phyloP scores from a whole-genome alignment of 495 filamentous ascomycete genomes.

The Trichoderma erinaceum region DNA sequence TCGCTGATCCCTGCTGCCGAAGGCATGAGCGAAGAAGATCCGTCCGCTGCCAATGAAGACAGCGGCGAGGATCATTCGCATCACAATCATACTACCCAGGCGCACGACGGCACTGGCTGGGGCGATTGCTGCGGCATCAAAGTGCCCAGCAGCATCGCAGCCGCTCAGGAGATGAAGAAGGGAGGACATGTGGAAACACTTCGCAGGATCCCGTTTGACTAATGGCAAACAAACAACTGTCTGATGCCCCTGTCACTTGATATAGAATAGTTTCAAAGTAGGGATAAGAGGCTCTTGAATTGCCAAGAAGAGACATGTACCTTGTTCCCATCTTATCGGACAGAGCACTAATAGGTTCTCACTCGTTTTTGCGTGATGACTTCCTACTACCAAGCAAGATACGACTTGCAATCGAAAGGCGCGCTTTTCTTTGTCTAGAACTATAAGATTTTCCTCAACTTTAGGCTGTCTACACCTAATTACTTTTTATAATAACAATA shows the following conservation, averaged over 20 bases:
- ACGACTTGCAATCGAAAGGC: too few relatives aligned
- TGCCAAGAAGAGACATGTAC: too few relatives aligned
- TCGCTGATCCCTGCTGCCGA: slow-evolving; percentile 68
- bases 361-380: too few relatives aligned
- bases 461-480: neutral
- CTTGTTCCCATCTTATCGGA: too few relatives aligned
- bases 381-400: too few relatives aligned
- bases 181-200: slow-evolving; percentile 52
- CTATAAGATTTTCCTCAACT: too few relatives aligned
- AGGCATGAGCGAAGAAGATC: slow-evolving; percentile 63
- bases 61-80: slow-evolving; percentile 53
- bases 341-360: too few relatives aligned
- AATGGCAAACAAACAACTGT: slow-evolving; percentile 14
- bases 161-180: slow-evolving; percentile 80
- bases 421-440: too few relatives aligned
- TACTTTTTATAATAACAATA: neutral
- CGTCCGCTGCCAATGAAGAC: slow-evolving; percentile 44
- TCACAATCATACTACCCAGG: slow-evolving; percentile 56
- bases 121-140: slow-evolving; percentile 99
- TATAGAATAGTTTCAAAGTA: too few relatives aligned
- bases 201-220: slow-evolving; percentile 91
- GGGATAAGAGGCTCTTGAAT: too few relatives aligned
- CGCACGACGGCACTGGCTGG: slow-evolving; percentile 64
- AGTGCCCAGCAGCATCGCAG: slow-evolving; percentile 87
- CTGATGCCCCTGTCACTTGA: too few relatives aligned